phyloP scores from a whole-genome alignment of 768 basidiomycete genomes.

The Mycena polygramma region DNA sequence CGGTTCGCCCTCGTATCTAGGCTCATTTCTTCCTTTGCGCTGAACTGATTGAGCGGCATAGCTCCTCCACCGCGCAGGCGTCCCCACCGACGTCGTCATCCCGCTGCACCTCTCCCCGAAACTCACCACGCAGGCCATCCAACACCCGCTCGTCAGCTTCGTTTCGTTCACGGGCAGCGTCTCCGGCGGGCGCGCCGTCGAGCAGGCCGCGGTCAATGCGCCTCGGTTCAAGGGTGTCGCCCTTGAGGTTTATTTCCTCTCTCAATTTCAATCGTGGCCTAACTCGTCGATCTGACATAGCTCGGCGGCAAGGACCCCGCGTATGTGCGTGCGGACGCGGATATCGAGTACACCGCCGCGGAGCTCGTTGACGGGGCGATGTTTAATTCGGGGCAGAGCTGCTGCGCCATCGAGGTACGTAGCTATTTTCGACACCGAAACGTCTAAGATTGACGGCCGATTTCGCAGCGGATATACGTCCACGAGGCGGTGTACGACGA shows the following conservation, averaged over 20 bases:
- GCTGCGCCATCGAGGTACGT: constrained; percentile 90
- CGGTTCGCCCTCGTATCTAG: constrained; percentile 70
- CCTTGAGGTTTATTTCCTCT: constrained; percentile 75
- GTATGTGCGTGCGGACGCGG: constrained; percentile 90
- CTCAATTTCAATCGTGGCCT: neutral
- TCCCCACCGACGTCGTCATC: constrained; percentile 81
- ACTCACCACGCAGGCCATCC: constrained; percentile 70
- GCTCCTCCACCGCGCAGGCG: constrained; percentile 74
- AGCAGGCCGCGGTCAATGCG: constrained; percentile 74
- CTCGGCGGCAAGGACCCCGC: constrained; percentile 99
- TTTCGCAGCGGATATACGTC: constrained; percentile 87
- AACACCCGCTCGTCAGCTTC: constrained; percentile 79
- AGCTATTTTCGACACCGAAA: too few species aligned
- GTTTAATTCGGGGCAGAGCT: constrained; percentile 98
- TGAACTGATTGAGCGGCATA: neutral
- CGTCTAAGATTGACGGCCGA: neutral
- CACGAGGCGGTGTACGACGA: constrained; percentile 85
- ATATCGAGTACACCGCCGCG: constrained; percentile 83
- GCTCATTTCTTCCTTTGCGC: neutral
- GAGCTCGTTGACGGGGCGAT: constrained; percentile 95
- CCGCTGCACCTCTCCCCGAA: constrained; percentile 80
- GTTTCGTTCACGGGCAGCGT: constrained; percentile 94
- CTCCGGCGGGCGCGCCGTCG: constrained; percentile 78
- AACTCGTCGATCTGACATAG: constrained; percentile 50
- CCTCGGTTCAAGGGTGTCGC: constrained; percentile 88